Evolutionary conservation across 2,329 filamentous ascomycete genomes (phyloP).

Genomic region (Claviceps lovelessii): DNA sequence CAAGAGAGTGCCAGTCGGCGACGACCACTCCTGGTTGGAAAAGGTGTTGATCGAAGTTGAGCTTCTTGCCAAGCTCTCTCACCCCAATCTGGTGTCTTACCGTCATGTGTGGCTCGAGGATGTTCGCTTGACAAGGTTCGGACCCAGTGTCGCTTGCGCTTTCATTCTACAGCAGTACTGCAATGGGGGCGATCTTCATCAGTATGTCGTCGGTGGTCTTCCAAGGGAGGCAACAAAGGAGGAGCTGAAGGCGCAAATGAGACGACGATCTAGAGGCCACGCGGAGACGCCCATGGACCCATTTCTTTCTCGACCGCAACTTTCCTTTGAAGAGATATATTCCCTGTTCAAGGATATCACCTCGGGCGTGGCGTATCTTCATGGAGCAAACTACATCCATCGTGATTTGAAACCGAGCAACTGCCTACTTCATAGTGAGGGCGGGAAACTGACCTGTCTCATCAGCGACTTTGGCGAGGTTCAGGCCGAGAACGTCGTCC

Average conservation of each 20-base stretch:
- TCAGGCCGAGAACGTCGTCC: constrained; percentile 63
- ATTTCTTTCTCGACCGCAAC: constrained; percentile 24
- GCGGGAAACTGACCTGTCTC: constrained; percentile 58
- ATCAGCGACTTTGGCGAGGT: constrained; percentile 98
- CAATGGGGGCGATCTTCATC: constrained; percentile 80
- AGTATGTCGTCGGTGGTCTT: constrained; percentile 62
- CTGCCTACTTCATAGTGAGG: constrained; percentile 71
- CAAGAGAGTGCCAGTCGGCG: constrained; percentile 88
- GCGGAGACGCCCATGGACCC: constrained; percentile 46
- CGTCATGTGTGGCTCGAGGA: constrained; percentile 96
- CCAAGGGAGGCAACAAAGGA: constrained; percentile 58
- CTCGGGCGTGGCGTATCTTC: constrained; percentile 77
- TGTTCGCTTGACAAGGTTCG: constrained; percentile 68
- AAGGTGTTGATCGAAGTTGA: constrained; percentile 90
- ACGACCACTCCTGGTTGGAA: constrained; percentile 89
- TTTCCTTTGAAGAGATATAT: constrained; percentile 82
- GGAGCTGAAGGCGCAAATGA: constrained; percentile 74
- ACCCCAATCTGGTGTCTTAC: constrained; percentile 92
- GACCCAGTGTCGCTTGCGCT: constrained; percentile 81
- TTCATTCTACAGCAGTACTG: constrained; percentile 98
- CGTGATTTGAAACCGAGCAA: constrained; percentile 94
- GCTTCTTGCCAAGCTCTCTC: constrained; percentile 76
- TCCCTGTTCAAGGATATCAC: constrained; percentile 94
- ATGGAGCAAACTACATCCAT: constrained; percentile 86
- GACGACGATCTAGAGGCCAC: constrained; percentile 67